Evolutionary conservation across 1,284 basidiomycete genomes (phyloP).

Genomic region (Salmacisia buchloeana): DNA sequence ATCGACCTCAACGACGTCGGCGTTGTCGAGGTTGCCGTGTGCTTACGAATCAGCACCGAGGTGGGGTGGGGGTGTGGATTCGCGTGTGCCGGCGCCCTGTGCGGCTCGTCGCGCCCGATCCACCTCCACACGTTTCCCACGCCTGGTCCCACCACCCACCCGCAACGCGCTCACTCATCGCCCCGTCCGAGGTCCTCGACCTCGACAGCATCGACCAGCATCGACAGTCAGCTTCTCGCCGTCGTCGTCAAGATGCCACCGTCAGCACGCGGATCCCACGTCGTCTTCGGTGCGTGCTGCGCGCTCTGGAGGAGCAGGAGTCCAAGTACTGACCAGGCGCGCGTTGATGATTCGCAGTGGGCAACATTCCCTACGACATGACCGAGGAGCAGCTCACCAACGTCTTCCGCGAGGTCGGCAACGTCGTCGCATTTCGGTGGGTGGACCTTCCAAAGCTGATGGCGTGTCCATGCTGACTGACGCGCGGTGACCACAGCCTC

Average conservation of each 20-base stretch:
- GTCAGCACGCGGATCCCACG: constrained; percentile 14
- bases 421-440: constrained; percentile 40
- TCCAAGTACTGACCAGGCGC: too few species aligned
- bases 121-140: not conserved
- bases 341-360: too few species aligned
- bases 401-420: constrained; percentile 47
- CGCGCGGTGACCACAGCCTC: constrained; percentile 15
- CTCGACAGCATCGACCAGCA: not conserved
- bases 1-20: too few species aligned
- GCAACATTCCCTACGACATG: constrained; percentile 50
- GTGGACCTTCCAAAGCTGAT: not conserved
- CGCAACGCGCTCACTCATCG: not conserved
- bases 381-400: constrained; percentile 48
- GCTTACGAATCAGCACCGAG: too few species aligned
- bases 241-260: not conserved
- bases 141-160: not conserved
- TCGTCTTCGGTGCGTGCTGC: constrained; percentile 20
- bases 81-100: too few species aligned
- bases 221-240: not conserved
- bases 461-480: not conserved
- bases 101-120: too few species aligned
- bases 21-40: too few species aligned
- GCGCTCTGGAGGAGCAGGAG: too few species aligned
- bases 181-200: not conserved
- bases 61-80: too few species aligned